Evolutionary conservation across 495 filamentous ascomycete species (phyloP).

Genomic region (Podospora sp.): DNA sequence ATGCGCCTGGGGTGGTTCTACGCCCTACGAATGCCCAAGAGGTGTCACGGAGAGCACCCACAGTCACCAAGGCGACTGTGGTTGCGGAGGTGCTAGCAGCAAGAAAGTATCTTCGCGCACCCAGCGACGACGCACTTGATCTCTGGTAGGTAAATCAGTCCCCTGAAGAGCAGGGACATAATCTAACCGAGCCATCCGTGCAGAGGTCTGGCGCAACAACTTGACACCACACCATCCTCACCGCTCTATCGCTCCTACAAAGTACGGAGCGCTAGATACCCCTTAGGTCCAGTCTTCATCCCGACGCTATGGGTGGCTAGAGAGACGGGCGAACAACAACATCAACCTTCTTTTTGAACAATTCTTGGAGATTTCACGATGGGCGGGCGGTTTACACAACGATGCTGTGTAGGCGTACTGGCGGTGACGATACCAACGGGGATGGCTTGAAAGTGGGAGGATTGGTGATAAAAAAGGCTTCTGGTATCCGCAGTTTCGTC

Average conservation of each 20-base stretch:
- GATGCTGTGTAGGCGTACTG: too few relatives aligned
- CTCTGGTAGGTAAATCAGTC: not conserved
- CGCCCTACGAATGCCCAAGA: not conserved
- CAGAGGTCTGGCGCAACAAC: not conserved
- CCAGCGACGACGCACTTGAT: not conserved
- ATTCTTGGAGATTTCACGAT: not conserved
- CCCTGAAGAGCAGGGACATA: not conserved
- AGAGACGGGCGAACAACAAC: not conserved
- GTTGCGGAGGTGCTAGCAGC: constrained; percentile 7
- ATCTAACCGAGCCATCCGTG: not conserved
- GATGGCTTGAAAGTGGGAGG: not conserved
- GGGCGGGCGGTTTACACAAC: too few relatives aligned
- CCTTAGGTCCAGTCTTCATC: too few relatives aligned
- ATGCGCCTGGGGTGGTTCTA: not conserved
- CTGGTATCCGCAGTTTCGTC: not conserved
- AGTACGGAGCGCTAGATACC: not conserved
- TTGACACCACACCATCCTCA: not conserved
- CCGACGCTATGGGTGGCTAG: too few relatives aligned
- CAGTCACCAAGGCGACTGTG: not conserved
- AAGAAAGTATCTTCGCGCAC: not conserved
- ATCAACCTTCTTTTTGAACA: not conserved
- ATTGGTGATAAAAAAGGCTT: not conserved
- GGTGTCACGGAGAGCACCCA: not conserved
- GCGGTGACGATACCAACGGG: not conserved
- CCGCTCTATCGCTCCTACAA: not conserved